A percentile compares a stretch with the other conserved stretches of the same genome.
phyloP scores from a whole-genome alignment of 345 rosid species.

The Moringa oleifera region DNA sequence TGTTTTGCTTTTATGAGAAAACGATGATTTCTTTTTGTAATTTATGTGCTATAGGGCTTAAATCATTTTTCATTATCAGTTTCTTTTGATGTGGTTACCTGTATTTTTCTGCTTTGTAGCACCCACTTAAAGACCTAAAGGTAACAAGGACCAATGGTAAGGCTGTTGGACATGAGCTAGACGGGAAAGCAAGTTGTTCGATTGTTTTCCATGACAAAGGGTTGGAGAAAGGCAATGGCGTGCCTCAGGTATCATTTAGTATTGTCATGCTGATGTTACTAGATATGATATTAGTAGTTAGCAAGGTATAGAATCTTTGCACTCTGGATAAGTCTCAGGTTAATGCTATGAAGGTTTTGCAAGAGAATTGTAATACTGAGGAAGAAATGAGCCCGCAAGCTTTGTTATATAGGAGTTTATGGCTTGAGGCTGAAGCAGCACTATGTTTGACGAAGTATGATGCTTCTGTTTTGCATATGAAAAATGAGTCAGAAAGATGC shows the following conservation, averaged over 20 bases:
- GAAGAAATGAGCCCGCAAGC: constrained; percentile 28
- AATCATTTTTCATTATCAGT: not conserved
- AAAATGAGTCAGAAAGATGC: constrained; percentile 6
- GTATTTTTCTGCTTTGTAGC: not conserved
- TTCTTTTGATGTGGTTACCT: no score
- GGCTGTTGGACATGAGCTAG: constrained; percentile 26
- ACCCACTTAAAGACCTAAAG: constrained; percentile 29
- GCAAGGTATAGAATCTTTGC: constrained; percentile 10
- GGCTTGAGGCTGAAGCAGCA: constrained; percentile 46
- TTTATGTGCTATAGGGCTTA: no score
- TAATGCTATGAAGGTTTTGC: constrained; percentile 17
- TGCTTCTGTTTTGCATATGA: constrained; percentile 15
- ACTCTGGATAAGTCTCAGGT: constrained; percentile 26
- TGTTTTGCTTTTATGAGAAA: constrained; percentile 3
- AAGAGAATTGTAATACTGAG: constrained; percentile 14
- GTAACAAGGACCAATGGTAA: constrained; percentile 18
- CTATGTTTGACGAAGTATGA: constrained; percentile 29
- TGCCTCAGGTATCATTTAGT: constrained; percentile 28
- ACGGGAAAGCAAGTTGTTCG: constrained; percentile 22
- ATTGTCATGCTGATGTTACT: not conserved
- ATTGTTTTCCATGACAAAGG: constrained; percentile 14
- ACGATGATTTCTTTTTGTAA: no score
- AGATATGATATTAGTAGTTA: constrained; percentile 5
- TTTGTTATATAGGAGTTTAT: constrained; percentile 29
- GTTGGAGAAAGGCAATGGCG: constrained; percentile 16